Conservation (phyloP, 2,329 filamentous ascomycete species). For the Arthrocladium fulminans region DNA sequence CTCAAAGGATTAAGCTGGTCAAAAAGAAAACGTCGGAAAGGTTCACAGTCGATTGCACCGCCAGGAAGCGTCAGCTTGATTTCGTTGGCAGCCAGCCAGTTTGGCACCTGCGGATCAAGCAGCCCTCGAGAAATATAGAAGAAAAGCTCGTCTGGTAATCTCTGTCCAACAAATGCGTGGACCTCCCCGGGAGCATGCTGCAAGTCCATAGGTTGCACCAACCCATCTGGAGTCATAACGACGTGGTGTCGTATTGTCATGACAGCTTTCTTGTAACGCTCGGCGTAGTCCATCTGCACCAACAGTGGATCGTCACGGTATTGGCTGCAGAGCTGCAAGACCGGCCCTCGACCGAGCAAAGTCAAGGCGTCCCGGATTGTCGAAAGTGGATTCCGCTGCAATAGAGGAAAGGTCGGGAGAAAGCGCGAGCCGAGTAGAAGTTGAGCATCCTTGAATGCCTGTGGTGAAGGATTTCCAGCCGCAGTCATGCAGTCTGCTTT, state of each 20-base stretch:
- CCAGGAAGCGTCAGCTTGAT: constrained; percentile 73
- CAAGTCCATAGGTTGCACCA: constrained; percentile 63
- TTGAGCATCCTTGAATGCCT: constrained; percentile 73
- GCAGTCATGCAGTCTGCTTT: constrained; percentile 63
- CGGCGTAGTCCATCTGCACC: constrained; percentile 65
- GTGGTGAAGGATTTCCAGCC: constrained; percentile 54
- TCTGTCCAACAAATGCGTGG: constrained; percentile 82
- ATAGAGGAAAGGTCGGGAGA: constrained; percentile 66
- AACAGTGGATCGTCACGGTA: constrained; percentile 70
- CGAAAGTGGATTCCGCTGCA: constrained; percentile 49
- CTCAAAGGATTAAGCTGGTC: constrained; percentile 65
- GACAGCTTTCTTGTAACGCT: constrained; percentile 76
- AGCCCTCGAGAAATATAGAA: constrained; percentile 80
- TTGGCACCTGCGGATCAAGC: constrained; percentile 68
- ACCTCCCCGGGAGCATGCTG: constrained; percentile 72
- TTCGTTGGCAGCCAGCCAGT: constrained; percentile 72
- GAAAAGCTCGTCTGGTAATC: constrained; percentile 80
- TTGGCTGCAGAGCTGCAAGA: constrained; percentile 63
- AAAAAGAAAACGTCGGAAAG: constrained; percentile 73
- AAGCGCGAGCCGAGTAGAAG: constrained; percentile 77
- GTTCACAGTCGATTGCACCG: constrained; percentile 68
- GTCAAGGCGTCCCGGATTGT: constrained; percentile 69
- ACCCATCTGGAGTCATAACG: constrained; percentile 67
- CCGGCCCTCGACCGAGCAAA: constrained; percentile 60
- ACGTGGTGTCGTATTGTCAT: constrained; percentile 84